Conservation (phyloP, 768 basidiomycete species). For the Mycena filopes region DNA sequence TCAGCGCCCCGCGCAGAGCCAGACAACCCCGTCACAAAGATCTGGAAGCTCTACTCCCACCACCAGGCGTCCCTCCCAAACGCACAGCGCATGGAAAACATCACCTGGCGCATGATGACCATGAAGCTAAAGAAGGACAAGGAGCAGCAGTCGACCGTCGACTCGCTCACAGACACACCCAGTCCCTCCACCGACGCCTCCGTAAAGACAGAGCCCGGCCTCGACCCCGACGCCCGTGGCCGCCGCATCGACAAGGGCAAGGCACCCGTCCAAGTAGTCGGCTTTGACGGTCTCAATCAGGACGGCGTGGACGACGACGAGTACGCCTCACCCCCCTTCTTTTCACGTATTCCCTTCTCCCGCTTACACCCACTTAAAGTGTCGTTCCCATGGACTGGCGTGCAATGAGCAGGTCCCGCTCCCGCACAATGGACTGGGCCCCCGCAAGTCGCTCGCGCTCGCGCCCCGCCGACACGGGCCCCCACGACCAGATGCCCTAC, state of each 20-base stretch:
- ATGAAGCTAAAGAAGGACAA: slow-evolving; percentile 88
- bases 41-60: slow-evolving; percentile 96
- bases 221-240: slow-evolving; percentile 65
- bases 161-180: slow-evolving; percentile 22
- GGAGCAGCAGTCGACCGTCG: slow-evolving; percentile 62
- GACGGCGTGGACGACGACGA: slow-evolving; percentile 79
- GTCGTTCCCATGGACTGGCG: slow-evolving; percentile 91
- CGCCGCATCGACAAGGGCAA: slow-evolving; percentile 86
- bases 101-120: slow-evolving; percentile 99
- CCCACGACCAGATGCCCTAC: slow-evolving; percentile 48
- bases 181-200: slow-evolving; percentile 33
- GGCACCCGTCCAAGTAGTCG: slow-evolving; percentile 78
- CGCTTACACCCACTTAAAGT: slow-evolving; percentile 46
- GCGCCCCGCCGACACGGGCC: slow-evolving; percentile 73
- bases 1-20: slow-evolving; percentile 13
- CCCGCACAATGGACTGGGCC: slow-evolving; percentile 93
- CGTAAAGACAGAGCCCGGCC: slow-evolving; percentile 30
- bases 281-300: slow-evolving; percentile 82
- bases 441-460: slow-evolving; percentile 82
- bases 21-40: slow-evolving; percentile 74
- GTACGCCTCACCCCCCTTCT: slow-evolving; percentile 62
- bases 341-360: slow-evolving; percentile 25
- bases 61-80: slow-evolving; percentile 91
- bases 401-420: slow-evolving; percentile 89
- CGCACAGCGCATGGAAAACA: slow-evolving; percentile 95